Conservation (phyloP, 306 rosid species). For the Cucumis sativus region Cucumber_9930_V3 NC_026659.2:20208001-20208500, state of each 20-base stretch:
- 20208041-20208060: background rate
- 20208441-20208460: background rate
- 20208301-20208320: background rate
- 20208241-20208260: background rate
- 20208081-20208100: background rate
- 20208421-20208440: background rate
- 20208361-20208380: background rate
- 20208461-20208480: background rate
- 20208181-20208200: background rate
- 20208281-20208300: background rate
- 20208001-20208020: slow-evolving; percentile 26
- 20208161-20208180: background rate
- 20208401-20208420: background rate
- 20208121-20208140: background rate
- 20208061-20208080: background rate
- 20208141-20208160: too few relatives aligned
- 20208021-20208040: background rate
- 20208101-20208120: background rate
- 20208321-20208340: background rate
- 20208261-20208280: background rate
- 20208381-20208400: background rate
- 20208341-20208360: background rate
- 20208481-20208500: background rate
- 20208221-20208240: background rate
- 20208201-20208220: background rate